Evolutionary conservation across 1,284 basidiomycete genomes (phyloP), one percentile per base, ranked within the genome.

Genomic region (Boletellus deceptivus): DNA sequence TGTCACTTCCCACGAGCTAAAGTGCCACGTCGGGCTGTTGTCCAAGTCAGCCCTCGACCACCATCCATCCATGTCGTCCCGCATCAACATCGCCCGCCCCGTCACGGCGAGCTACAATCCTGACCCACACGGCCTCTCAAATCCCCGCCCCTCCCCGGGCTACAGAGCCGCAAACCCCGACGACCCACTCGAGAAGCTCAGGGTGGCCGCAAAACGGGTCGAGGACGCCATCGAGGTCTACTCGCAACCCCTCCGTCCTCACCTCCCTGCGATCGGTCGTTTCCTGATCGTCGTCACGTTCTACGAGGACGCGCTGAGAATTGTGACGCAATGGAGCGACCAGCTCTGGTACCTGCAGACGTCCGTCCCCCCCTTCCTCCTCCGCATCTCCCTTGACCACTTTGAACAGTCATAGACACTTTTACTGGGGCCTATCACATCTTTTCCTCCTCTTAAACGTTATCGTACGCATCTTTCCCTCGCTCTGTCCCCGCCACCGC

Each of bases 211-310:
- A 63, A 83, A 82, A 67, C 83, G 87, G 70, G 80, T 93, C 53
- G 97, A 99, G 75, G 97, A 99, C 72, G 75, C 86, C 58, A 83
- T 98, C 66, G 97, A 98, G 70, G 86, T 89, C 58, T 89, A 91
- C 73, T 86, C 93, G 7, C 93, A 98, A 67, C 96, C 97, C 27
- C 79, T 98, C 72, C 89, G 90, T 70, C 97, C 97, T 46, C 89
- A 96, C 70, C 80, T 99, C 62, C 96, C 97, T 27, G 88, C 93
- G 45, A 86, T 98, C 68, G 97, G 94, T 55, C 83, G 97, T 59
- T 98, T 98, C 74, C 75, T 99, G 58, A 99, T 99, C 70, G 93
- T 99, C 49, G 93, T 97, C 39, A 99, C 96, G 6, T 99, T 99
- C 76, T 75, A 96, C 68, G 96, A 99, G 76, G 96, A 99, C 70